A percentile compares a stretch with the other conserved stretches of the same genome.
Conservation (phyloP, 2,329 filamentous ascomycete species). For the Neurospora crassa region DNA sequence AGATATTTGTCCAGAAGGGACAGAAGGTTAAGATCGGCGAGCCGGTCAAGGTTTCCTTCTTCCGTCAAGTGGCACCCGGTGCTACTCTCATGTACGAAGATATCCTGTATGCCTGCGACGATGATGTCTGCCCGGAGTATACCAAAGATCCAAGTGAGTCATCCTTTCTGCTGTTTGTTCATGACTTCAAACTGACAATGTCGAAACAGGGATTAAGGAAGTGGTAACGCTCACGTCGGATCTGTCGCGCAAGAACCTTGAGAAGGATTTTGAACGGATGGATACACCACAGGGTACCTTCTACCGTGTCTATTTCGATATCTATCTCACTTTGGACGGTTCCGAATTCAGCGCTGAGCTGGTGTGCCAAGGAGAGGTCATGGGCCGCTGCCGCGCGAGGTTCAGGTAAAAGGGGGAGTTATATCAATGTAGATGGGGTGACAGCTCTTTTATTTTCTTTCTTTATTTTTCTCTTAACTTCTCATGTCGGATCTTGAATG, state of each 20-base stretch:
- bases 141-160: conserved; percentile 97
- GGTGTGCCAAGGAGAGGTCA: conserved; percentile 98
- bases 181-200: conserved; percentile 18
- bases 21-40: conserved; percentile 99
- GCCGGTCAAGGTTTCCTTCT: conserved; percentile 97
- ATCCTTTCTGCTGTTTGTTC: background rate
- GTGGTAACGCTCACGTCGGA: conserved; percentile 96
- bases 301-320: conserved; percentile 73
- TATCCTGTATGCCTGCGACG: conserved; percentile 93
- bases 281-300: conserved; percentile 96
- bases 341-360: conserved; percentile 97
- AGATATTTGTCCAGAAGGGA: conserved; percentile 98
- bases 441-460: background rate
- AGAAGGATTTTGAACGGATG: conserved; percentile 99
- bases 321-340: conserved; percentile 89
- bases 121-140: conserved; percentile 96
- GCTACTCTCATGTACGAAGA: conserved; percentile 99
- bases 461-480: conserved; percentile 13
- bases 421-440: background rate
- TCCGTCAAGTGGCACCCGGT: conserved; percentile 92
- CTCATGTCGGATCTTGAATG: conserved; percentile 18
- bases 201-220: conserved; percentile 80
- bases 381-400: conserved; percentile 89
- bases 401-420: conserved; percentile 49
- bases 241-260: conserved; percentile 92